Percentiles rank a stretch among this genome's conserved stretches.
These are phyloP conservation scores for Xerocomus brunneocitrinus DNA, from an alignment of 768 basidiomycete species.

Conservation along the genomic window DNA sequence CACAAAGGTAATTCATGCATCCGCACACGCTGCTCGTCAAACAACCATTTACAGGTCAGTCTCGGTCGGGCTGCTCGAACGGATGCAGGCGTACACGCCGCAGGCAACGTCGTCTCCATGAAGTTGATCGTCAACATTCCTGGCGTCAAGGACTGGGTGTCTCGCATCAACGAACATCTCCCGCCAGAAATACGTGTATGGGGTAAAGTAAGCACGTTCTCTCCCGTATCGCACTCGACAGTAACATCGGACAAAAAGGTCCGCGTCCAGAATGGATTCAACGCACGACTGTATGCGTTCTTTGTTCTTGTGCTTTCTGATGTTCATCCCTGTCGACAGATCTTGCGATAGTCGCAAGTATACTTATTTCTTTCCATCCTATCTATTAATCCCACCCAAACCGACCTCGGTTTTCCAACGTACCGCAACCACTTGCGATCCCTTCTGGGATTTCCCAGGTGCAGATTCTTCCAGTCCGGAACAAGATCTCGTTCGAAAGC, in stretches of 20 bases:
- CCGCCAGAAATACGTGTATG: constrained; percentile 92
- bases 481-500: constrained; percentile 62
- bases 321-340: constrained; percentile 36
- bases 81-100: constrained; percentile 96
- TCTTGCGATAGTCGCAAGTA: constrained; percentile 95
- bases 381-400: constrained; percentile 87
- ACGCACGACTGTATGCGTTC: constrained; percentile 58
- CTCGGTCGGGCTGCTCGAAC: constrained; percentile 90
- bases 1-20: constrained; percentile 56
- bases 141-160: constrained; percentile 62
- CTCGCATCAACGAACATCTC: constrained; percentile 78
- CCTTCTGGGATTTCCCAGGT: constrained; percentile 57
- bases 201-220: constrained; percentile 60
- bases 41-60: constrained; percentile 51
- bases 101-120: constrained; percentile 88
- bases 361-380: constrained; percentile 94
- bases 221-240: background rate
- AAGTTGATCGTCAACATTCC: constrained; percentile 83
- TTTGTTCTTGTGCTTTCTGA: background rate
- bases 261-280: constrained; percentile 78
- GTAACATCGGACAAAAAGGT: constrained; percentile 35
- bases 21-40: background rate
- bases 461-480: constrained; percentile 39
- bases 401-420: constrained; percentile 61
- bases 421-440: constrained; percentile 33